These are phyloP conservation scores for Salix suchowensis DNA, from an alignment of 345 rosid genomes.

Conservation along the genomic window DNA sequence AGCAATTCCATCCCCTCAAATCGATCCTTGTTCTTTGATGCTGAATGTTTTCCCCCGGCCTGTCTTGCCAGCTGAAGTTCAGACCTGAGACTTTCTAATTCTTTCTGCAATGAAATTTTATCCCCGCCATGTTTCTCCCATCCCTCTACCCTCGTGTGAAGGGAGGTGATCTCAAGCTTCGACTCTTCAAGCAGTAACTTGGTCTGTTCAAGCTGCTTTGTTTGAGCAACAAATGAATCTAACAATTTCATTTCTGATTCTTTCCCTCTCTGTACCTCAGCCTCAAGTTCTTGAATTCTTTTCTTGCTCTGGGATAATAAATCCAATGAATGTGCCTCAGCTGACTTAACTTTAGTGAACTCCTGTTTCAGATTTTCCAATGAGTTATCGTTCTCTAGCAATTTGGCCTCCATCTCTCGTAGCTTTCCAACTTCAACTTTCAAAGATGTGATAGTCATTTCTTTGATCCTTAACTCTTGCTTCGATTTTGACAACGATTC, in stretches of 20 bases:
- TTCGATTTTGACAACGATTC: slow-evolving; percentile 29
- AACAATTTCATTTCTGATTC: slow-evolving; percentile 33
- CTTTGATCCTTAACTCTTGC: slow-evolving; percentile 43
- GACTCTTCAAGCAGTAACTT: slow-evolving; percentile 46
- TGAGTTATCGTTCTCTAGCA: slow-evolving; percentile 31
- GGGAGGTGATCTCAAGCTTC: slow-evolving; percentile 35
- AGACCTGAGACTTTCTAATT: slow-evolving; percentile 26
- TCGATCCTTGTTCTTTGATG: slow-evolving; percentile 21
- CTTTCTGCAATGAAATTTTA: slow-evolving; percentile 11
- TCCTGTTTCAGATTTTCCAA: slow-evolving; percentile 33
- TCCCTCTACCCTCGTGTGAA: slow-evolving; percentile 29
- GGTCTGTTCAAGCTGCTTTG: slow-evolving; percentile 44
- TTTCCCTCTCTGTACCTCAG: slow-evolving; percentile 37
- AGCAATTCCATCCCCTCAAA: slow-evolving; percentile 35
- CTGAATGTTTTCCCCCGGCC: slow-evolving; percentile 30
- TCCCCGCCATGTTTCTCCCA: slow-evolving; percentile 15
- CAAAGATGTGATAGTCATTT: slow-evolving; percentile 31
- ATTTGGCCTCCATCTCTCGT: slow-evolving; percentile 28
- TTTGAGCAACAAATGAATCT: slow-evolving; percentile 35
- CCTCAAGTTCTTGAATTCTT: slow-evolving; percentile 43
- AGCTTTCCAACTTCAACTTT: slow-evolving; percentile 31
- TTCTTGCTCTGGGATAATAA: slow-evolving; percentile 24
- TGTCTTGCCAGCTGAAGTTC: slow-evolving; percentile 37
- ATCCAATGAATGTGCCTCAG: slow-evolving; percentile 22
- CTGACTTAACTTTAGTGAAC: slow-evolving; percentile 10